Evolutionary conservation across 2,329 filamentous ascomycete genomes (phyloP), one percentile per base, ranked within the genome.

Genomic region (Cladosporium sp.): DNA sequence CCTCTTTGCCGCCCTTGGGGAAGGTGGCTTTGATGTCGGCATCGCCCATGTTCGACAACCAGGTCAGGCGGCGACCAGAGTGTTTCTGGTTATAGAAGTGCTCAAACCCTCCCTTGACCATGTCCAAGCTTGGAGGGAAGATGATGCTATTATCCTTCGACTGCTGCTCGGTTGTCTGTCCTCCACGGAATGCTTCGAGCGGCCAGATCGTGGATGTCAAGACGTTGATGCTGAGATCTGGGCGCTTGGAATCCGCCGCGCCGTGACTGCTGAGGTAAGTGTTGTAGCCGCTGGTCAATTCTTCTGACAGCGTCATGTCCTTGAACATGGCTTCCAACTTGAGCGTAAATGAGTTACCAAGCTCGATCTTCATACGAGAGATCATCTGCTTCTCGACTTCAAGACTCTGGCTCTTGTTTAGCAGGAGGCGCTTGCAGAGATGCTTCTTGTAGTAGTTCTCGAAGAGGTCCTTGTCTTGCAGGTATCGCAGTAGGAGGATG

Each of bases 391-490:
- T 91, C 70, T 98, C 93, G 1, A 90, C 88, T 62, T 96, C 92
- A 56, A 88, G 85, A 64, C 88, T 95, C 58, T 94, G 85, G 0
- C 89, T 92, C 61, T 93, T 94, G 64, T 85, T 88, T 71, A 93
- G 88, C 15, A 98, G 75, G 36, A 98, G 73, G 45, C 93, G 83
- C 53, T 88, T 85, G 38, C 88, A 92, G 19, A 98, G 78, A 69
- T 98, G 93, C 66, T 95, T 95, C 74, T 97, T 95, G 74, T 98
- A 97, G 69, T 98, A 98, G 4, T 87, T 83, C 72, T 98, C 92
- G 62, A 98, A 96, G 58, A 95, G 77, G 65, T 98, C 93, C 70
- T 92, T 93, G 62, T 97, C 92, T 49, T 84, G 82, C 32, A 98
- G 80, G 59, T 95, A 96, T 39, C 90, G 84, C 46, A 98, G 79